Evolutionary conservation across 352 stramenopile species (phyloP).

Genomic region (Pythium phragmitis): DNA sequence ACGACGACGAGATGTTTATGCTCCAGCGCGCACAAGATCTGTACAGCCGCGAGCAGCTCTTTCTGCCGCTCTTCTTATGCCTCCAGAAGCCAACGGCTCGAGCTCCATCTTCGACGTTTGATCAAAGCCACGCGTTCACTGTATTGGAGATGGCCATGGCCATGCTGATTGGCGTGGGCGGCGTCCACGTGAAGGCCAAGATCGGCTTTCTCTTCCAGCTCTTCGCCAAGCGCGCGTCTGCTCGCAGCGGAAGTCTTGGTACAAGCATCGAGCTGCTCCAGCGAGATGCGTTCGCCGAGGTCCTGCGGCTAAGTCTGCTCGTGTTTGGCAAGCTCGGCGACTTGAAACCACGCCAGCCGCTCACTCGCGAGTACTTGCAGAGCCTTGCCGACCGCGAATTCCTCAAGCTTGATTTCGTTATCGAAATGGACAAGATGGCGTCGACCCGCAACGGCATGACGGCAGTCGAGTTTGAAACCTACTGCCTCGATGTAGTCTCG

Average conservation of each 20-base stretch:
- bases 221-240: constrained; percentile 37
- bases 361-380: constrained; percentile 42
- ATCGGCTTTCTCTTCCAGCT: constrained; percentile 76
- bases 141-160: constrained; percentile 49
- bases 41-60: constrained; percentile 61
- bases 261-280: constrained; percentile 41
- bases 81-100: constrained; percentile 26
- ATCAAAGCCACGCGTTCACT: constrained; percentile 11
- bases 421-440: constrained; percentile 7
- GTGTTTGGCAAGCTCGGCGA: constrained; percentile 56
- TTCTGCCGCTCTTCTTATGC: constrained; percentile 56
- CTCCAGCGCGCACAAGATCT: constrained; percentile 56
- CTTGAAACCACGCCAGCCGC: constrained; percentile 36
- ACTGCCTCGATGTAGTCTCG: constrained; percentile 50
- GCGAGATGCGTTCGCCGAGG: constrained; percentile 40
- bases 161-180: constrained; percentile 54
- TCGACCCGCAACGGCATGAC: constrained; percentile 64
- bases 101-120: not conserved
- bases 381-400: constrained; percentile 62
- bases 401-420: constrained; percentile 42
- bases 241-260: constrained; percentile 8
- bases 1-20: constrained; percentile 78
- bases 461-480: constrained; percentile 68
- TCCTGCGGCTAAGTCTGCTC: constrained; percentile 58
- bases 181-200: constrained; percentile 51